A percentile compares a stretch with the other conserved stretches of the same genome.
Conservation (phyloP, 2,329 filamentous ascomycete genomes). For the Aspergillus novoparasiticus region DNA sequence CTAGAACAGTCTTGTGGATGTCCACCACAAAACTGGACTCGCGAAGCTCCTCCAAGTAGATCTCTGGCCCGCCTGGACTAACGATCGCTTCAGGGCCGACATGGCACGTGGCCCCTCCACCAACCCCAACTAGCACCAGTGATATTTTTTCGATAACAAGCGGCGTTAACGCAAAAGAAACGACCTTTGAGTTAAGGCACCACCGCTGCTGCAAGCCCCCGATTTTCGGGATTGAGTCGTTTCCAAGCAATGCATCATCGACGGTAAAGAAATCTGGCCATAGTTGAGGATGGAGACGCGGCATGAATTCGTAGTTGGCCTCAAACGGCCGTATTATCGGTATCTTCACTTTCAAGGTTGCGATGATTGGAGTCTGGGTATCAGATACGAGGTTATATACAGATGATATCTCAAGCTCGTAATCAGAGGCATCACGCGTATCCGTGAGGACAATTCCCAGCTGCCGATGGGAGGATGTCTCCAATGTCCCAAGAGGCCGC, state of each 20-base stretch:
- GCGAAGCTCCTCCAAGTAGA: constrained; percentile 69
- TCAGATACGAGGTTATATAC: constrained; percentile 81
- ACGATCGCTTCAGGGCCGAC: constrained; percentile 38
- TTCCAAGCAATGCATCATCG: constrained; percentile 44
- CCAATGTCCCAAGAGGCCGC: constrained; percentile 37
- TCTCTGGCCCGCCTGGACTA: constrained; percentile 38
- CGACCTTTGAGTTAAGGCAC: constrained; percentile 70
- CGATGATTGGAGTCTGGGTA: constrained; percentile 76
- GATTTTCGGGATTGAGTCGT: constrained; percentile 34
- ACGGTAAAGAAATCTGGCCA: constrained; percentile 88
- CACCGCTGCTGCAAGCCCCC: constrained; percentile 78
- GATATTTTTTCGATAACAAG: constrained; percentile 65
- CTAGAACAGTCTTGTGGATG: constrained; percentile 74
- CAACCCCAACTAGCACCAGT: constrained; percentile 62
- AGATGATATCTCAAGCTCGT: constrained; percentile 72
- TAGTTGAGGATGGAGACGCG: constrained; percentile 71
- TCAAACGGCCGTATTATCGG: constrained; percentile 83
- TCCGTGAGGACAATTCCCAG: constrained; percentile 53
- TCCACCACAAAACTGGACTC: constrained; percentile 73
- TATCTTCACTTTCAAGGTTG: constrained; percentile 69
- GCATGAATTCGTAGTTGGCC: constrained; percentile 84
- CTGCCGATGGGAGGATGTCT: constrained; percentile 32
- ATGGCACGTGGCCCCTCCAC: constrained; percentile 64
- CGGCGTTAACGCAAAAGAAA: constrained; percentile 72
- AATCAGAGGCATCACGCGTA: constrained; percentile 56